phyloP scores from a whole-genome alignment of 331 rosid species.

The Ulmus americana region DNA sequence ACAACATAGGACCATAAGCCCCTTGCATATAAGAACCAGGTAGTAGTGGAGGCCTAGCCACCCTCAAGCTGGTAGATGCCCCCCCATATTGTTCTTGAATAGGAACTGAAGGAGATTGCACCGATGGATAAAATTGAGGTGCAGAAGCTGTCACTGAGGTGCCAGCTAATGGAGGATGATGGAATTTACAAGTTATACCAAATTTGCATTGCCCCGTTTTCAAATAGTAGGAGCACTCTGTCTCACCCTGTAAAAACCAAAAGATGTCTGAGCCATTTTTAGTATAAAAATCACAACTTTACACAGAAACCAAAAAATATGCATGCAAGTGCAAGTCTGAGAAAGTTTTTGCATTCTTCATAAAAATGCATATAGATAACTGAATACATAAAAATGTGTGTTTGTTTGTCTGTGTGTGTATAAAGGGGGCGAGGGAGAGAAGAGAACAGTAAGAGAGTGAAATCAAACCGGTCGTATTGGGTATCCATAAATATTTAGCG shows the following conservation, averaged over 20 bases:
- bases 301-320: background rate
- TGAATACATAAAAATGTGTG: too few relatives aligned
- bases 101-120: constrained; percentile 79
- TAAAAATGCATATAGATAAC: constrained; percentile 5
- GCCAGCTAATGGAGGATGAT: constrained; percentile 78
- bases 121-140: constrained; percentile 85
- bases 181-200: constrained; percentile 89
- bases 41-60: constrained; percentile 69
- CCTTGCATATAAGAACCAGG: constrained; percentile 82
- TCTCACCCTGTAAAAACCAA: constrained; percentile 59
- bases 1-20: constrained; percentile 73
- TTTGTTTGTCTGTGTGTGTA: background rate
- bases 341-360: background rate
- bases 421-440: background rate
- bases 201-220: constrained; percentile 97
- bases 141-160: constrained; percentile 63
- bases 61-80: constrained; percentile 62
- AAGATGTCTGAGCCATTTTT: constrained; percentile 4
- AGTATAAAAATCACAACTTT: background rate
- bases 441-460: constrained; percentile 7
- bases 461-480: constrained; percentile 64
- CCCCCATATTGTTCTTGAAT: constrained; percentile 67
- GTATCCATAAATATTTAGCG: constrained; percentile 68
- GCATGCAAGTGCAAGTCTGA: background rate
- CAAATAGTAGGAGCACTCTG: constrained; percentile 96